Percentiles rank a stretch among this genome's conserved stretches.
Conservation (phyloP, 2,329 filamentous ascomycete species). For the Claviceps spartinae region DNA sequence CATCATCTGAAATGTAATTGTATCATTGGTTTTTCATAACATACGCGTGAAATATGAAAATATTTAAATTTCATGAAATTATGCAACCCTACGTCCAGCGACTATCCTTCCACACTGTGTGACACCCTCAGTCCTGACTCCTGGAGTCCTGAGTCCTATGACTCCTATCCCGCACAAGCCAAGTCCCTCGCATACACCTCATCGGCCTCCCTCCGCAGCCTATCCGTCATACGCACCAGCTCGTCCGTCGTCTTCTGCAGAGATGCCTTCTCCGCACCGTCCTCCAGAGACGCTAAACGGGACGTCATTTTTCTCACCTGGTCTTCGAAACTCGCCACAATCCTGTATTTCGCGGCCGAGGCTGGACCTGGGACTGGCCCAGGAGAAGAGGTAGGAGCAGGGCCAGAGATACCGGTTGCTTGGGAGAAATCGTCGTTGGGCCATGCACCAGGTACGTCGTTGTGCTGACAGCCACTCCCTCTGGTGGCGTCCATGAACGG, state of each 20-base stretch:
- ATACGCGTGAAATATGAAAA: no score
- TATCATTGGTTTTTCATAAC: no score
- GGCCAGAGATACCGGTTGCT: no score
- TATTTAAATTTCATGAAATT: no score
- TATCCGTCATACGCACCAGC: slow-evolving; percentile 24
- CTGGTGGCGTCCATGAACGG: neutral
- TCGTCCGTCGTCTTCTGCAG: slow-evolving; percentile 24
- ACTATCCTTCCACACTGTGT: no score
- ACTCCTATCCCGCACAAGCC: slow-evolving; percentile 8
- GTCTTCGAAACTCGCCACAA: slow-evolving; percentile 20
- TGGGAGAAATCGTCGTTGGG: slow-evolving; percentile 14
- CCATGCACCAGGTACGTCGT: slow-evolving; percentile 20
- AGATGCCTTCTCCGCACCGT: slow-evolving; percentile 10
- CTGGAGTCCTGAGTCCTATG: no score
- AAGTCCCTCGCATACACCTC: slow-evolving; percentile 33
- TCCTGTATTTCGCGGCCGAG: slow-evolving; percentile 23
- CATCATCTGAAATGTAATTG: no score
- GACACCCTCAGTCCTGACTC: no score
- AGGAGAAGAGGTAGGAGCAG: neutral
- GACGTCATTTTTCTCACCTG: slow-evolving; percentile 19
- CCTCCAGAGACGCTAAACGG: slow-evolving; percentile 13
- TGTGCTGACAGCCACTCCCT: neutral
- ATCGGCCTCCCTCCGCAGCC: slow-evolving; percentile 30
- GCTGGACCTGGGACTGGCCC: slow-evolving; percentile 11
- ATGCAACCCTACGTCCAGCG: no score